Percentiles rank a stretch among this genome's conserved stretches.
Conservation (phyloP, 1,284 basidiomycete species). For the Meira nashicola region DNA sequence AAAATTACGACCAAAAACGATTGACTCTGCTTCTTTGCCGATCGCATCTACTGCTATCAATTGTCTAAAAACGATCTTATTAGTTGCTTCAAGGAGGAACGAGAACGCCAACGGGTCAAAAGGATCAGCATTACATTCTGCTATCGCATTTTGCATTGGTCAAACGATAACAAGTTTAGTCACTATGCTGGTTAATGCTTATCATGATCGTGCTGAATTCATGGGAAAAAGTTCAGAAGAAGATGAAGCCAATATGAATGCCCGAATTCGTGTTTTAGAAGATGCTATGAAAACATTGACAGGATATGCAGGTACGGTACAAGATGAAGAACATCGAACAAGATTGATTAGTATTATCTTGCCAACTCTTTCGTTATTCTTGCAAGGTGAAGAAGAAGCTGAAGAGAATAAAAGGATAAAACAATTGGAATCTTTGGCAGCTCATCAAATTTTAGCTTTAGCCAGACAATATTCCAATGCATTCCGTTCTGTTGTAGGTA, state of each 20-base stretch:
- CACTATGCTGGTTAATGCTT: constrained; percentile 62
- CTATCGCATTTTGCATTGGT: constrained; percentile 69
- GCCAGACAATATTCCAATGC: constrained; percentile 69
- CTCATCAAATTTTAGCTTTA: constrained; percentile 66
- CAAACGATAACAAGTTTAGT: constrained; percentile 75
- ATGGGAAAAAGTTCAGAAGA: not conserved
- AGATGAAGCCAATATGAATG: not conserved
- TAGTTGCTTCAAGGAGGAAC: constrained; percentile 56
- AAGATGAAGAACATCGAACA: constrained; percentile 44
- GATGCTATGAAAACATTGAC: constrained; percentile 79
- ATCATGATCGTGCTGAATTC: not conserved
- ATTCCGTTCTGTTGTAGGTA: constrained; percentile 79
- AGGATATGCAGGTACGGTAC: constrained; percentile 60
- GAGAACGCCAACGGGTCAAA: not conserved
- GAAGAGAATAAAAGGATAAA: constrained; percentile 57
- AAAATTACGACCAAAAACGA: not conserved
- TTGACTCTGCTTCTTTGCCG: not conserved
- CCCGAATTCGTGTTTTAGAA: constrained; percentile 57
- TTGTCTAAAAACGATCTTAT: constrained; percentile 75
- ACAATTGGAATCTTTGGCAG: constrained; percentile 55
- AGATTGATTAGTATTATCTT: constrained; percentile 71
- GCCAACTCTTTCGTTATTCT: not conserved
- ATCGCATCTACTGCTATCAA: constrained; percentile 78
- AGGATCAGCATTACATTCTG: constrained; percentile 31
- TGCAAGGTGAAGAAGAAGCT: not conserved